These are phyloP conservation scores for Xylaria sp. DNA, from an alignment of 495 filamentous ascomycete genomes.

Conservation along the genomic window DNA sequence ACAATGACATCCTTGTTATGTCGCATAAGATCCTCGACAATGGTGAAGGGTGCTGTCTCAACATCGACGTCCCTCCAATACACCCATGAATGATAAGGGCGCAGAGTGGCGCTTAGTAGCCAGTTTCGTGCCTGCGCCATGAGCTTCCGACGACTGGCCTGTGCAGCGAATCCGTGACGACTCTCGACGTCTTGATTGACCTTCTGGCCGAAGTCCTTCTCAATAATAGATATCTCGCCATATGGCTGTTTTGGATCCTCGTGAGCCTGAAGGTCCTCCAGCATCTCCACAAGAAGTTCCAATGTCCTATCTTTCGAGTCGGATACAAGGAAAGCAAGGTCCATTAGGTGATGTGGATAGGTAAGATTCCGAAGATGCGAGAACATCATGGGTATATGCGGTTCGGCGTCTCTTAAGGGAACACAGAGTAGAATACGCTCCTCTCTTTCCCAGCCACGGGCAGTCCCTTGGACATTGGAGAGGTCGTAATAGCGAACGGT, in stretches of 20 bases:
- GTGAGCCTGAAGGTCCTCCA: constrained; percentile 82
- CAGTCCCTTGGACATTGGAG: constrained; percentile 84
- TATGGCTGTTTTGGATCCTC: constrained; percentile 79
- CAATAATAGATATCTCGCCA: constrained; percentile 95
- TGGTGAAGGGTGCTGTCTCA: constrained; percentile 93
- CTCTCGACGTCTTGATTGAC: constrained; percentile 98
- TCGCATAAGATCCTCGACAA: constrained; percentile 97
- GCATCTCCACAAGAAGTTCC: constrained; percentile 71
- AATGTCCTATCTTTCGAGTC: constrained; percentile 95
- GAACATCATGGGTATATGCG: constrained; percentile 98
- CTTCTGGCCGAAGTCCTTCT: constrained; percentile 99
- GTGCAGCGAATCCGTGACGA: constrained; percentile 95
- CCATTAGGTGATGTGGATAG: constrained; percentile 95
- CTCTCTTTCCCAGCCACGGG: constrained; percentile 90
- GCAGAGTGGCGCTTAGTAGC: constrained; percentile 90
- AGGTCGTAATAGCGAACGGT: constrained; percentile 98
- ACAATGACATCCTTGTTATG: constrained; percentile 99
- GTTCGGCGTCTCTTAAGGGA: constrained; percentile 89
- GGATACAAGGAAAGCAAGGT: constrained; percentile 95
- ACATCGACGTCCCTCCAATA: constrained; percentile 99
- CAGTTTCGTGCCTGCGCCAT: constrained; percentile 99
- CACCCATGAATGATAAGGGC: constrained; percentile 97
- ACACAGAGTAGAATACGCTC: constrained; percentile 96
- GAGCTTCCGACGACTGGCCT: constrained; percentile 89
- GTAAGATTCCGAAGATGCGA: constrained; percentile 94